Evolutionary conservation across 1,139 yeast genomes (phyloP), one percentile per base, ranked within the genome.

Genomic region (Candida dubliniensis): DNA sequence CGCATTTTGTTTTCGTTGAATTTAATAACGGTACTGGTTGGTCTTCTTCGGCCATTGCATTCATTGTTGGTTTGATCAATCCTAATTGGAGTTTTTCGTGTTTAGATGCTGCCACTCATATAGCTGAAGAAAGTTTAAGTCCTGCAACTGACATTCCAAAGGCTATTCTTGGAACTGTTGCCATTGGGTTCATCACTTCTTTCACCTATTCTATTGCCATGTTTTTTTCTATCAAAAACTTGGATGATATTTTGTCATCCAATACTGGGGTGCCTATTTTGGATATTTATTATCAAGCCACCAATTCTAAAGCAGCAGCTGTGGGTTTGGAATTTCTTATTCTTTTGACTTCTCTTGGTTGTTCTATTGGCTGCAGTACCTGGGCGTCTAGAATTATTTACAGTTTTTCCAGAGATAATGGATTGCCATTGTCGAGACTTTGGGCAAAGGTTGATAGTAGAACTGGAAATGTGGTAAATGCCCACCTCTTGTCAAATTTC

Each of bases 371-470:
- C 7, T 76, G 84, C 46, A 90, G 84, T 56, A 84, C 91, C 3
- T 82, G 89, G 87, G 87, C 81, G 66, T 83, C 88, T 37, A 72
- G 89, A 60, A 67, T 84, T 52, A 78, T 87, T 55, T 85, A 91
- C 91, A 82, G 90, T 8, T 86, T 84, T 60, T 74, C 89, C 13
- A 79, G 91, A 63, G 91, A 85, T 64, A 65, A 68, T 38, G 76
- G 76, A 1, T 61, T 71, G 46, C 73, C 74, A 2, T 70, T 66
- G 4, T 67, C 75, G 4, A 52, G 58, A 36, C 64, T 59, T 46
- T 70, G 68, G 71, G 49, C 66, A 4, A 47, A 60, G 41, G 60
- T 71, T 24, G 60, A 67, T 51, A 45, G 58, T 5, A 56, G 52
- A 35, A 61, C 69, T 5, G 67, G 66, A 13, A 66, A 65, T 8